Conservation (phyloP, 768 basidiomycete genomes). For the Leccinum olivaceopallidum region DNA sequence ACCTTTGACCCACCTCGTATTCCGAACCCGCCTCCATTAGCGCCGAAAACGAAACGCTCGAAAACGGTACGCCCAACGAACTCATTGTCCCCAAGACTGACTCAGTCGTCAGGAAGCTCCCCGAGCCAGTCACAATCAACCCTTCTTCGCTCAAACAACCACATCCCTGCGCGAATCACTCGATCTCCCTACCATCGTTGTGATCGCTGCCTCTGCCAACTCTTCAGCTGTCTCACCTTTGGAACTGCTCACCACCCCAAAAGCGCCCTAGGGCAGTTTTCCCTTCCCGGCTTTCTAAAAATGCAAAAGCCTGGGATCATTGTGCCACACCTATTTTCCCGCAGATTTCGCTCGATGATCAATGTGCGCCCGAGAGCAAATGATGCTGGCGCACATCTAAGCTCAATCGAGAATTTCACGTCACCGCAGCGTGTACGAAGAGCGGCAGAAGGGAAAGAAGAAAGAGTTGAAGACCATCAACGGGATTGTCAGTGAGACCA, state of each 20-base stretch:
- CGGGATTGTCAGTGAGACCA: no score
- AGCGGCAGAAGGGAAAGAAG: no score
- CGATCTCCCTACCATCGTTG: conserved; percentile 22
- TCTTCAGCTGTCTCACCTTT: conserved; percentile 11
- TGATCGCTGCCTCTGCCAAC: conserved; percentile 10
- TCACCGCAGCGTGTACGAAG: no score
- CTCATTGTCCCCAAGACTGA: conserved; percentile 33
- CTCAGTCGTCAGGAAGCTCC: conserved; percentile 28
- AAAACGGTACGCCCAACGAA: conserved; percentile 15
- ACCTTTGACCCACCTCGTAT: conserved; percentile 4
- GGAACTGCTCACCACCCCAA: background rate
- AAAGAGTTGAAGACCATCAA: no score
- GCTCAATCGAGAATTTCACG: no score
- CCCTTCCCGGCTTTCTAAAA: no score
- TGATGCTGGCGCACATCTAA: no score
- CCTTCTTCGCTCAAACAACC: background rate
- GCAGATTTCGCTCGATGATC: no score
- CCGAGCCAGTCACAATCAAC: conserved; percentile 22
- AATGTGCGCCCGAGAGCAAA: no score
- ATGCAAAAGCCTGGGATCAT: no score
- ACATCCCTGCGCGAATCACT: background rate
- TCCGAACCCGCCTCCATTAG: conserved; percentile 8
- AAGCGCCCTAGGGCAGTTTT: no score
- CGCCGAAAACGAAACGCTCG: background rate
- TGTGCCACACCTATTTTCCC: no score